These are phyloP conservation scores for Exophiala xenobiotica DNA, from an alignment of 2,329 filamentous ascomycete species.

Conservation along the genomic window DNA sequence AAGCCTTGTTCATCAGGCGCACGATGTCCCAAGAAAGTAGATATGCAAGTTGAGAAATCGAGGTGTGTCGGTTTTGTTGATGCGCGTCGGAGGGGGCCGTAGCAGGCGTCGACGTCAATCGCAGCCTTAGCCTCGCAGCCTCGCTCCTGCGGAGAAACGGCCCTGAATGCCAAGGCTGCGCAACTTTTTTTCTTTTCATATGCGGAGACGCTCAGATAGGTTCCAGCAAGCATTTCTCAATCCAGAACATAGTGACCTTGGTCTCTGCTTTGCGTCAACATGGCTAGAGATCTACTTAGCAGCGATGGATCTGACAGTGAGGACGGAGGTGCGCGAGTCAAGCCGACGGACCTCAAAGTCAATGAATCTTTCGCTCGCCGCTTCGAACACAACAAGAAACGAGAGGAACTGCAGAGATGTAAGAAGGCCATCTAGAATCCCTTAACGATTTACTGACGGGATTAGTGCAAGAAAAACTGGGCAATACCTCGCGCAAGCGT, in stretches of 20 bases:
- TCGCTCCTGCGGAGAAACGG: background rate
- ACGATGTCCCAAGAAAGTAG: too few species aligned
- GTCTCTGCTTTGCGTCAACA: conserved; percentile 3
- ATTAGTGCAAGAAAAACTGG: conserved; percentile 85
- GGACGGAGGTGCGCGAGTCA: conserved; percentile 40
- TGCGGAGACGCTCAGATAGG: background rate
- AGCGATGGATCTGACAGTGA: conserved; percentile 41
- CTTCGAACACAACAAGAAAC: conserved; percentile 97
- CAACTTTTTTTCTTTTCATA: background rate
- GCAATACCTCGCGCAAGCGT: conserved; percentile 47
- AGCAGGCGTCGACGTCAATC: conserved; percentile 2
- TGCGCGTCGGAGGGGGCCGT: background rate
- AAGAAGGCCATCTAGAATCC: conserved; percentile 22
- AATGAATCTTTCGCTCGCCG: conserved; percentile 86
- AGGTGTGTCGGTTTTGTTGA: background rate
- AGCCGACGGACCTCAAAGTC: conserved; percentile 64
- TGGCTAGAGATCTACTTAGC: conserved; percentile 36
- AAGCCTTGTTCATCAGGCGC: too few species aligned
- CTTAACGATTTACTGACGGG: conserved; percentile 27
- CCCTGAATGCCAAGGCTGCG: background rate
- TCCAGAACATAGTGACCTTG: too few species aligned
- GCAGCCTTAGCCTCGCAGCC: background rate
- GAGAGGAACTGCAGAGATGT: conserved; percentile 71
- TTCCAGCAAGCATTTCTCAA: too few species aligned
- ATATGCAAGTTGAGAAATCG: too few species aligned